phyloP scores from a whole-genome alignment of 371 early-diverging fungal species.

The Phascolomyces articulosus region DNA sequence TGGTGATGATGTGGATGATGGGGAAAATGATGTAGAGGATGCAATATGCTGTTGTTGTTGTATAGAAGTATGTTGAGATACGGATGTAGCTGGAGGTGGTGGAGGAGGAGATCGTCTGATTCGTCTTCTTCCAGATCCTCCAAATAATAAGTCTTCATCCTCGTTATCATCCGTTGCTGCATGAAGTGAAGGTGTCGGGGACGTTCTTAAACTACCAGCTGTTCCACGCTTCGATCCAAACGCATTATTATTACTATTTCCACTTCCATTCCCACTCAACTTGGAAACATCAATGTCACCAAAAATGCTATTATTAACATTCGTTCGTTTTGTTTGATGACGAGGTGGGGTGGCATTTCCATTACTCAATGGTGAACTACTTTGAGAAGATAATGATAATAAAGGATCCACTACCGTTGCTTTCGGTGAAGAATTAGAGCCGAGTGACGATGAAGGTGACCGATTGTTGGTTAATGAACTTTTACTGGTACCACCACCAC shows the following conservation, averaged over 20 bases:
- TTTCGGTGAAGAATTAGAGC: not conserved
- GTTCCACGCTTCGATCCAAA: not conserved
- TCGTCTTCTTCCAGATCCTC: constrained; percentile 14
- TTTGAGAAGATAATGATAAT: not conserved
- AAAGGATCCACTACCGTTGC: constrained; percentile 3
- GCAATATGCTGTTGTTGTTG: not conserved
- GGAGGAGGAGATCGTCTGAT: constrained; percentile 12
- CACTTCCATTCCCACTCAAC: constrained; percentile 19
- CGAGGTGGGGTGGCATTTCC: constrained; percentile 9
- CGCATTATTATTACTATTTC: constrained; percentile 1
- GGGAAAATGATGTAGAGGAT: constrained; percentile 1
- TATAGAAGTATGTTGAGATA: constrained; percentile 5
- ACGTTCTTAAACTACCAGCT: not conserved
- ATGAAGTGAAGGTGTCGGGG: constrained; percentile 15
- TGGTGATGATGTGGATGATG: not conserved
- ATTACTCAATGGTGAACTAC: constrained; percentile 2
- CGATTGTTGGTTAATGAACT: not conserved
- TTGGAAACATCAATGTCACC: constrained; percentile 52
- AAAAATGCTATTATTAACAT: constrained; percentile 33
- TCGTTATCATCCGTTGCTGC: constrained; percentile 10
- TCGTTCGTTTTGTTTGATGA: constrained; percentile 12
- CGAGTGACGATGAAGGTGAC: constrained; percentile 9
- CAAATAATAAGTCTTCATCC: constrained; percentile 37
- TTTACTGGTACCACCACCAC: too few relatives aligned
- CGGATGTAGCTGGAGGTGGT: constrained; percentile 14